A percentile compares a stretch with the other conserved stretches of the same genome.
These are phyloP conservation scores for Emmonsia crescens DNA, from an alignment of 2,329 filamentous ascomycete genomes.

Conservation along the genomic window DNA sequence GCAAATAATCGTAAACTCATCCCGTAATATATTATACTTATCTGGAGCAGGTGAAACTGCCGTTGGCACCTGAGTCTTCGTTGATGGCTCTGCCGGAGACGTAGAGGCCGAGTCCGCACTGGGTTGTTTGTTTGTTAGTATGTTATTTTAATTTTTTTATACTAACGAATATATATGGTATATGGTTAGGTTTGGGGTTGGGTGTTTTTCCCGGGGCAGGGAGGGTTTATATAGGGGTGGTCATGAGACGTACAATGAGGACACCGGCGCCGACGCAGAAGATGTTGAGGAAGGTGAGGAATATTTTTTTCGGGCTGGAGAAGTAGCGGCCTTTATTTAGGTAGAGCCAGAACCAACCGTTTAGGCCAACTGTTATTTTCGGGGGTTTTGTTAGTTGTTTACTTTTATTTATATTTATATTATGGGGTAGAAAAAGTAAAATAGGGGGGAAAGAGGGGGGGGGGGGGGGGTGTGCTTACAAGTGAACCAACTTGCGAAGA, in stretches of 20 bases:
- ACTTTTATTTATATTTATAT: too few relatives aligned
- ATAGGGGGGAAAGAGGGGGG: neutral
- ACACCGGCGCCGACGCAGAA: conserved; percentile 29
- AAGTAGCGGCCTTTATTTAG: conserved; percentile 37
- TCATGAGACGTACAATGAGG: conserved; percentile 17
- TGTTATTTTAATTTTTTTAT: neutral
- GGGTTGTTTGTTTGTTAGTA: conserved; percentile 12
- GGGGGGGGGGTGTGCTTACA: conserved; percentile 28
- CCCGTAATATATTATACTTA: conserved; percentile 23
- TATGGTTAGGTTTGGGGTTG: neutral
- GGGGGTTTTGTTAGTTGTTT: neutral
- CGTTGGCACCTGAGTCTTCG: conserved; percentile 20
- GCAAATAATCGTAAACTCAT: neutral
- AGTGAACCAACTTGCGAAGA: conserved; percentile 60
- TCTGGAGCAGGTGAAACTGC: conserved; percentile 30
- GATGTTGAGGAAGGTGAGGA: conserved; percentile 35
- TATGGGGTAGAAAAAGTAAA: neutral
- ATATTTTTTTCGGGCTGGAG: conserved; percentile 34
- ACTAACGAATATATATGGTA: neutral
- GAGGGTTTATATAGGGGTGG: neutral
- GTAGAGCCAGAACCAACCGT: conserved; percentile 38
- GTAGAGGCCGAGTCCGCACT: conserved; percentile 34
- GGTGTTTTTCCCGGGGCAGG: neutral
- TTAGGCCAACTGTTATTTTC: conserved; percentile 24
- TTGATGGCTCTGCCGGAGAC: conserved; percentile 31